phyloP scores from a whole-genome alignment of 345 rosid species.

The Eucalyptus urophylla region DNA sequence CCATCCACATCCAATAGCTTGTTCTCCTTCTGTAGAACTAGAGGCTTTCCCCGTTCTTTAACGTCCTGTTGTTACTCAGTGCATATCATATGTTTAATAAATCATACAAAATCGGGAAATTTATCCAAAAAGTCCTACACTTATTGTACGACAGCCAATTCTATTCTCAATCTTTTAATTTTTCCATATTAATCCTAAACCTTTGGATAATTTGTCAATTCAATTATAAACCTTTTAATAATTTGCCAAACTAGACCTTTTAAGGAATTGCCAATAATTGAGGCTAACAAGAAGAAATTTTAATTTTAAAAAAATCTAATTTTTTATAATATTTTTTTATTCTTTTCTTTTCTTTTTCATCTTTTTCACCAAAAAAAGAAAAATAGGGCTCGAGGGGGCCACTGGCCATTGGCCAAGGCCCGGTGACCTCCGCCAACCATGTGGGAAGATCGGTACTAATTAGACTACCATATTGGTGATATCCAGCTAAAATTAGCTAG shows the following conservation, averaged over 20 bases:
- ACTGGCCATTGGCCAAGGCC: no score
- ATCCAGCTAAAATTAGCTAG: fast-evolving
- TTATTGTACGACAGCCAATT: fast-evolving
- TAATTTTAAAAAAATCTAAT: no score
- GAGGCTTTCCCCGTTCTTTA: background rate
- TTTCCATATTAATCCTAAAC: background rate
- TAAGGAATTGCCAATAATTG: no score
- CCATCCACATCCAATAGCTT: background rate
- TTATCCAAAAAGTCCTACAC: no score
- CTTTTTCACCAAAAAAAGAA: background rate
- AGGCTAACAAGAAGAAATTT: fast-evolving
- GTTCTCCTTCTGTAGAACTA: background rate
- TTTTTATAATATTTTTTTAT: no score
- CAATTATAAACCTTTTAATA: fast-evolving
- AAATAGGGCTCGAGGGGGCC: background rate
- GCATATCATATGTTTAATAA: background rate
- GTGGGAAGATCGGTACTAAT: no score
- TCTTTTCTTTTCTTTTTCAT: fast-evolving
- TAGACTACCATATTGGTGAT: no score
- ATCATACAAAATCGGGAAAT: background rate
- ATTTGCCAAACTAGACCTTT: background rate
- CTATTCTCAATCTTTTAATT: no score
- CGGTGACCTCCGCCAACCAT: no score
- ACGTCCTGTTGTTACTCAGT: background rate
- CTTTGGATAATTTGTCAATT: no score